phyloP scores from a whole-genome alignment of 352 stramenopile genomes.

The Phytophthora multivora region DNA sequence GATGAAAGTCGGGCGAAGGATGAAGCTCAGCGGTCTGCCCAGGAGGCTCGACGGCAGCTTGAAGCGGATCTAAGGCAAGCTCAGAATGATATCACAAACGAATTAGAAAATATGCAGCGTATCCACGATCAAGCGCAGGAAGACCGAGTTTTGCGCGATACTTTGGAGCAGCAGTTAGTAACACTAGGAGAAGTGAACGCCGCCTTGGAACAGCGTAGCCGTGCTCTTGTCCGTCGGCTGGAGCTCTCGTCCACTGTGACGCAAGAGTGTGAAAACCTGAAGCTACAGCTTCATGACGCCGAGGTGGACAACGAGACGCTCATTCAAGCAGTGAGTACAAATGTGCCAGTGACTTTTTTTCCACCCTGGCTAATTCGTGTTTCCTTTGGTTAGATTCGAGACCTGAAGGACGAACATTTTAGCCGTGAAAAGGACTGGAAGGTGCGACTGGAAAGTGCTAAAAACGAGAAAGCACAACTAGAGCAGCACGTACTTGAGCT shows the following conservation, averaged over 20 bases:
- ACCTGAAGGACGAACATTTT: conserved; percentile 74
- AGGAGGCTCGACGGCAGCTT: conserved; percentile 46
- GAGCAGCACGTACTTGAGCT: conserved; percentile 56
- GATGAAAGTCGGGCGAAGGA: conserved; percentile 52
- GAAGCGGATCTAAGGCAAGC: conserved; percentile 62
- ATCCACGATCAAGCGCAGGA: conserved; percentile 56
- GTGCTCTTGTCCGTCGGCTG: conserved; percentile 66
- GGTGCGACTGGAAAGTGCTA: conserved; percentile 51
- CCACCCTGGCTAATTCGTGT: not conserved
- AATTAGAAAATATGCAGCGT: conserved; percentile 53
- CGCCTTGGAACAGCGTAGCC: conserved; percentile 72
- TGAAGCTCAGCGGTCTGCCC: conserved; percentile 32
- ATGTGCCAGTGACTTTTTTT: not conserved
- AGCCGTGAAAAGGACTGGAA: conserved; percentile 68
- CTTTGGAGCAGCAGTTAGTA: conserved; percentile 65
- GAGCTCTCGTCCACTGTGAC: conserved; percentile 54
- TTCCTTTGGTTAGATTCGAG: conserved; percentile 53
- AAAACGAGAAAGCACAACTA: conserved; percentile 50
- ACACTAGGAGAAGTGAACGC: conserved; percentile 81
- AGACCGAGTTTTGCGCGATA: conserved; percentile 53
- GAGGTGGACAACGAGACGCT: conserved; percentile 80
- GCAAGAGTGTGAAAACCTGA: conserved; percentile 67
- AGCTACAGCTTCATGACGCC: conserved; percentile 57
- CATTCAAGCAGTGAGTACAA: conserved; percentile 50
- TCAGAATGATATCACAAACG: conserved; percentile 55